phyloP scores from a whole-genome alignment of 2,329 filamentous ascomycete genomes.

The Cordyceps militaris region DNA sequence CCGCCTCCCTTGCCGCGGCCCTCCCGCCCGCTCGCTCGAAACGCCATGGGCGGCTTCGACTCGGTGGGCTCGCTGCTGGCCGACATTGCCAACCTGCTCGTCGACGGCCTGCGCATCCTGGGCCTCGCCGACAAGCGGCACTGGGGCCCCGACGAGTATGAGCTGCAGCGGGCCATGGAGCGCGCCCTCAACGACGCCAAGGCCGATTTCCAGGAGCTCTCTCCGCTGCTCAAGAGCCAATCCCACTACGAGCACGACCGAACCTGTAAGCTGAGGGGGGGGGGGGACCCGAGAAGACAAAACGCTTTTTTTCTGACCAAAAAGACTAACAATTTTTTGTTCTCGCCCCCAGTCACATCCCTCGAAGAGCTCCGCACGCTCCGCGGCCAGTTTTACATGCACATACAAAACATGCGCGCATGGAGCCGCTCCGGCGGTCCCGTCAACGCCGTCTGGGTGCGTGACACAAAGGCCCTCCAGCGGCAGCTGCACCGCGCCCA shows the following conservation, averaged over 20 bases:
- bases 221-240: constrained; percentile 47
- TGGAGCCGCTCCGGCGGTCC: constrained; percentile 49
- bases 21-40: neutral
- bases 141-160: constrained; percentile 53
- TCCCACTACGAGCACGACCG: constrained; percentile 53
- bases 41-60: constrained; percentile 24
- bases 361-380: constrained; percentile 43
- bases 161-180: constrained; percentile 49
- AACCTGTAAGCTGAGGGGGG: constrained; percentile 34
- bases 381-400: constrained; percentile 38
- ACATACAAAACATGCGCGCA: constrained; percentile 44
- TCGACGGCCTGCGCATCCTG: constrained; percentile 47
- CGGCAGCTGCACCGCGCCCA: constrained; percentile 50
- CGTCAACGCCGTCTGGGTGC: constrained; percentile 49
- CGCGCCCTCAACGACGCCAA: constrained; percentile 51
- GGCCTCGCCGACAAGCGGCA: constrained; percentile 50
- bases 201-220: constrained; percentile 53
- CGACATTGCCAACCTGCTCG: constrained; percentile 47
- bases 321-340: neutral
- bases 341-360: constrained; percentile 38
- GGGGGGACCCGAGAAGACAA: no score
- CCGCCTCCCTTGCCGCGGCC: neutral
- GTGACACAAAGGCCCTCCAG: constrained; percentile 43
- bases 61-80: constrained; percentile 53
- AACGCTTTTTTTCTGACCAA: no score